Evolutionary conservation across 345 rosid genomes (phyloP).

Genomic region (Hibiscus trionum): DNA sequence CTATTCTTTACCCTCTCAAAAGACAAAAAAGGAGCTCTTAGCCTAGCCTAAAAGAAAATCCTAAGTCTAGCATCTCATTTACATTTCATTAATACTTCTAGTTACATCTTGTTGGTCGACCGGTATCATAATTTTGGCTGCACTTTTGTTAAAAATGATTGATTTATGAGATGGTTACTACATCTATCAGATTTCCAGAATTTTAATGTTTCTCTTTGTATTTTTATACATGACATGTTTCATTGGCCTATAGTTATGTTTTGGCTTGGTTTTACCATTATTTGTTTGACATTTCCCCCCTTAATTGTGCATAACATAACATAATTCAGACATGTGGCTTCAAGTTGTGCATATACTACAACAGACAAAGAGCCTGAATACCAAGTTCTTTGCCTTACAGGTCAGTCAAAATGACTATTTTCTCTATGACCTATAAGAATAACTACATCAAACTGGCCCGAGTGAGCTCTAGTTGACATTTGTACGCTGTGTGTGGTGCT

Average conservation of each 20-base stretch:
- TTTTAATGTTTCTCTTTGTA: neutral
- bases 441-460: neutral
- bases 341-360: constrained; percentile 92
- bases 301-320: constrained; percentile 14
- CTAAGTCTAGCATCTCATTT: neutral
- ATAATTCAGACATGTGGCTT: constrained; percentile 86
- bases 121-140: neutral
- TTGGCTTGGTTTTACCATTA: neutral
- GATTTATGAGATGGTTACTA: neutral
- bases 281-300: neutral
- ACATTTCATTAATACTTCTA: neutral
- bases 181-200: neutral
- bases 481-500: neutral
- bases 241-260: neutral
- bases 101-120: neutral
- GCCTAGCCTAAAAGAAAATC: neutral
- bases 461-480: neutral
- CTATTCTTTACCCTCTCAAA: neutral
- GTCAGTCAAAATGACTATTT: constrained; percentile 25
- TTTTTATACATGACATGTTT: neutral
- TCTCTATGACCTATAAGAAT: neutral
- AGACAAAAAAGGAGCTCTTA: neutral
- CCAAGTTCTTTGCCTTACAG: constrained; percentile 97
- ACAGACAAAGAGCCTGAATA: constrained; percentile 69
- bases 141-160: neutral